Percentiles rank a stretch among this genome's conserved stretches.
Conservation (phyloP, 108 stramenopile genomes). For the Cyclostephanos tholiformis region DNA sequence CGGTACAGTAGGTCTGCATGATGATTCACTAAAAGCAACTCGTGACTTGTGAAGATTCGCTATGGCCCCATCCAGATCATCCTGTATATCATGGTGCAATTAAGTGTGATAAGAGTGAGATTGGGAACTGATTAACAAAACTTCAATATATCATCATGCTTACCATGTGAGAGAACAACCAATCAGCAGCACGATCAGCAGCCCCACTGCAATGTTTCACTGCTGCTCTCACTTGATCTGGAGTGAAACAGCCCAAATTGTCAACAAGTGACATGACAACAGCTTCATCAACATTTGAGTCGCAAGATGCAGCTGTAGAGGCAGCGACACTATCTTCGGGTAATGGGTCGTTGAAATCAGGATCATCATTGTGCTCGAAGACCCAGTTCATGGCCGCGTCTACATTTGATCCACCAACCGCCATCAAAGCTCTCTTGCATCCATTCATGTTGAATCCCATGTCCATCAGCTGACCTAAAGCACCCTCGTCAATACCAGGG, state of each 20-base stretch:
- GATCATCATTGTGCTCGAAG: conserved; percentile 94
- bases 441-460: conserved; percentile 98
- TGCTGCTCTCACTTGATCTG: conserved; percentile 91
- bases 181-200: conserved; percentile 94
- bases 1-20: conserved; percentile 31
- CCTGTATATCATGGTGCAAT: conserved; percentile 19
- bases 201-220: conserved; percentile 82
- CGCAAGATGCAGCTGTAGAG: conserved; percentile 35
- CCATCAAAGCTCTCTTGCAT: conserved; percentile 89
- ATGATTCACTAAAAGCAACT: conserved; percentile 8
- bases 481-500: conserved; percentile 72
- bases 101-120: neutral
- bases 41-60: conserved; percentile 59
- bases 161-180: conserved; percentile 95
- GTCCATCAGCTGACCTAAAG: conserved; percentile 90
- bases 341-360: conserved; percentile 96
- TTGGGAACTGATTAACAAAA: neutral
- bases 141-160: conserved; percentile 1
- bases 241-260: conserved; percentile 91
- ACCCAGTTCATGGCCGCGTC: conserved; percentile 99
- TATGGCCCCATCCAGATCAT: conserved; percentile 90
- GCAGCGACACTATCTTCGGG: conserved; percentile 52
- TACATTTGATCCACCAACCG: conserved; percentile 85
- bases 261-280: conserved; percentile 81
- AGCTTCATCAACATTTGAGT: conserved; percentile 61